Evolutionary conservation across 108 stramenopile species (phyloP).

Genomic region (Aureococcus anophagefferens): DNA sequence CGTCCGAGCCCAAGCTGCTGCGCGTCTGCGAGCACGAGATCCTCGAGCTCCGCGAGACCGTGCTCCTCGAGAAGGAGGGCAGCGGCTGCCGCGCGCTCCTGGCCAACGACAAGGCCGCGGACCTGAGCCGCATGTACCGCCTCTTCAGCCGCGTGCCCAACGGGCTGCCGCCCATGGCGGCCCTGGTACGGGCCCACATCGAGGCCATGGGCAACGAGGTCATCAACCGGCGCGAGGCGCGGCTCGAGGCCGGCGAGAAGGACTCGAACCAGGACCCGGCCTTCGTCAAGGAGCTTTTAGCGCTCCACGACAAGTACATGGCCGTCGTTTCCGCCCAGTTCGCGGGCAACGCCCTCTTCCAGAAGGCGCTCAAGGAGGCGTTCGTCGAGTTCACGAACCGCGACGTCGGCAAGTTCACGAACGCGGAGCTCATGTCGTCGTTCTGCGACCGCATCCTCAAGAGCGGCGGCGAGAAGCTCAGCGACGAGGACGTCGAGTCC

Average conservation of each 20-base stretch:
- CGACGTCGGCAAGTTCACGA: slow-evolving; percentile 86
- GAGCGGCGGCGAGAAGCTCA: slow-evolving; percentile 91
- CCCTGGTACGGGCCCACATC: slow-evolving; percentile 73
- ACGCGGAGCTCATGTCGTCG: slow-evolving; percentile 92
- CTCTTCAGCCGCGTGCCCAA: slow-evolving; percentile 84
- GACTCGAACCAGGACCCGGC: slow-evolving; percentile 90
- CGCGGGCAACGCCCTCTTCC: slow-evolving; percentile 80
- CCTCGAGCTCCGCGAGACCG: slow-evolving; percentile 79
- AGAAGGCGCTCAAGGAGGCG: slow-evolving; percentile 98
- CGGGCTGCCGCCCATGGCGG: slow-evolving; percentile 85
- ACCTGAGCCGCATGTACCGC: slow-evolving; percentile 89
- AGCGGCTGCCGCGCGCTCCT: slow-evolving; percentile 87
- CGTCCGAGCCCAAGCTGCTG: slow-evolving; percentile 77
- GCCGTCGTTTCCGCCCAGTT: slow-evolving; percentile 83
- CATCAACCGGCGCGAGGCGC: slow-evolving; percentile 74
- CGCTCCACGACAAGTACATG: slow-evolving; percentile 89
- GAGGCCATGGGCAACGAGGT: slow-evolving; percentile 69
- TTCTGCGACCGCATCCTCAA: slow-evolving; percentile 97
- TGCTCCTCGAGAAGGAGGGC: slow-evolving; percentile 90
- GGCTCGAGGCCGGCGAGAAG: slow-evolving; percentile 70
- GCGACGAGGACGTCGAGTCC: slow-evolving; percentile 86
- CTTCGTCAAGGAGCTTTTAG: slow-evolving; percentile 90
- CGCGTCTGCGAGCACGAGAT: slow-evolving; percentile 87
- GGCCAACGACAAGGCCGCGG: slow-evolving; percentile 88
- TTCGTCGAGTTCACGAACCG: slow-evolving; percentile 94